phyloP scores from a whole-genome alignment of 1,284 basidiomycete genomes.

The Papiliotrema terrestris region DNA sequence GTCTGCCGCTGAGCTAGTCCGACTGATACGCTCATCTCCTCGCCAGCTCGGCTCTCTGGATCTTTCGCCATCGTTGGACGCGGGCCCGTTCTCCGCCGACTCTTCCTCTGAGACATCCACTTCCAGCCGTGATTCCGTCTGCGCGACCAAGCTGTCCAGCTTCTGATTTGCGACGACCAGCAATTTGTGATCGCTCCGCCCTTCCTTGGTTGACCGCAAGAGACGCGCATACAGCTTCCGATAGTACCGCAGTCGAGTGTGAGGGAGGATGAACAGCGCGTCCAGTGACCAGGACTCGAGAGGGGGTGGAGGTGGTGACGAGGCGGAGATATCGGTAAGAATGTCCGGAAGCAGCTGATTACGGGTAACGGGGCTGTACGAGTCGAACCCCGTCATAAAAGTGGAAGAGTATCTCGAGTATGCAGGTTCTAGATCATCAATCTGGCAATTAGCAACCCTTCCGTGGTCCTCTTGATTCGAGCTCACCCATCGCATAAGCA shows the following conservation, averaged over 20 bases:
- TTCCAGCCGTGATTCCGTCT: constrained; percentile 60
- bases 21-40: constrained; percentile 32
- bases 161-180: constrained; percentile 76
- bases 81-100: not conserved
- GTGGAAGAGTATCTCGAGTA: constrained; percentile 77
- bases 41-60: constrained; percentile 30
- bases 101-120: constrained; percentile 43
- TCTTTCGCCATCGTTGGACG: constrained; percentile 6
- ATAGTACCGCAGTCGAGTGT: constrained; percentile 83
- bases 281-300: constrained; percentile 73
- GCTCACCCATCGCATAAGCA: constrained; percentile 94
- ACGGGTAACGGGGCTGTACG: constrained; percentile 69
- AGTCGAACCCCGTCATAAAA: constrained; percentile 75
- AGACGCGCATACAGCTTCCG: constrained; percentile 84
- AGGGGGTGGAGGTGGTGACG: constrained; percentile 57
- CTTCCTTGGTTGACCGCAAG: constrained; percentile 81
- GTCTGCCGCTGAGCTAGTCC: constrained; percentile 37
- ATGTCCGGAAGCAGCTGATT: constrained; percentile 70
- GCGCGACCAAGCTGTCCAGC: constrained; percentile 68
- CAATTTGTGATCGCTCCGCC: constrained; percentile 80
- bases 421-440: constrained; percentile 81
- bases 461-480: constrained; percentile 6
- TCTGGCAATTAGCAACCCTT: constrained; percentile 52
- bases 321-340: constrained; percentile 65
- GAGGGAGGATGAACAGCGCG: constrained; percentile 79